phyloP scores from a whole-genome alignment of 1,139 yeast species.

The Diutina catenulata region DNA sequence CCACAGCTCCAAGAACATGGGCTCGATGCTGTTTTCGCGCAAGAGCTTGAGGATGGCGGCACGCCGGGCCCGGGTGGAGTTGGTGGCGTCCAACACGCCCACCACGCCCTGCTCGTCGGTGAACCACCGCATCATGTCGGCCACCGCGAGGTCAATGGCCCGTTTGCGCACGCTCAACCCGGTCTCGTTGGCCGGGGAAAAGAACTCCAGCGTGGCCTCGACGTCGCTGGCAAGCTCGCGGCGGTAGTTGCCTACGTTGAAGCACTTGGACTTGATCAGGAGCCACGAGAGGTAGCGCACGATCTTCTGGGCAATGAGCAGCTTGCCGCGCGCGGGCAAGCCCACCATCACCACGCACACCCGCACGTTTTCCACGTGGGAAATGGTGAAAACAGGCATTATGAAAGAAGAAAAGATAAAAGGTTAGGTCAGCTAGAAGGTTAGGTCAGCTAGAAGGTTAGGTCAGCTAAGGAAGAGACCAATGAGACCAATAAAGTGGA shows the following conservation, averaged over 20 bases:
- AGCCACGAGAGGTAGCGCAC: constrained; percentile 90
- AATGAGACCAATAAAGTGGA: too few relatives aligned
- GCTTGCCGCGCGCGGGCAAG: constrained; percentile 48
- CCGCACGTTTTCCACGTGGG: constrained; percentile 59
- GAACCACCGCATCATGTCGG: constrained; percentile 88
- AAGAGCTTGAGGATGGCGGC: constrained; percentile 52
- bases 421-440: too few relatives aligned
- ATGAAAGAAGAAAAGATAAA: too few relatives aligned
- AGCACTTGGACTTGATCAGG: constrained; percentile 75
- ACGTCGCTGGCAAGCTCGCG: constrained; percentile 34
- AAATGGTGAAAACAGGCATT: constrained; percentile 71
- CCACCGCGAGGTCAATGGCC: constrained; percentile 62
- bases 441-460: too few relatives aligned
- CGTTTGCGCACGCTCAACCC: constrained; percentile 52
- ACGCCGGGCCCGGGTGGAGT: constrained; percentile 64
- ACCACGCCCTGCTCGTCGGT: constrained; percentile 72
- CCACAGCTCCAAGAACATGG: constrained; percentile 86
- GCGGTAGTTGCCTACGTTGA: constrained; percentile 82
- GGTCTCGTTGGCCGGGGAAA: constrained; percentile 53
- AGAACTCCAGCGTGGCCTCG: constrained; percentile 55
- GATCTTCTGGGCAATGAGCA: constrained; percentile 71
- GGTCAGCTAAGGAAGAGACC: too few relatives aligned
- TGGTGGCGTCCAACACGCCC: constrained; percentile 86
- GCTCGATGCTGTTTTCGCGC: constrained; percentile 60
- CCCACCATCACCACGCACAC: constrained; percentile 74